Evolutionary conservation across 2,329 filamentous ascomycete species (phyloP).

Genomic region (Leptographium galeiforme): DNA sequence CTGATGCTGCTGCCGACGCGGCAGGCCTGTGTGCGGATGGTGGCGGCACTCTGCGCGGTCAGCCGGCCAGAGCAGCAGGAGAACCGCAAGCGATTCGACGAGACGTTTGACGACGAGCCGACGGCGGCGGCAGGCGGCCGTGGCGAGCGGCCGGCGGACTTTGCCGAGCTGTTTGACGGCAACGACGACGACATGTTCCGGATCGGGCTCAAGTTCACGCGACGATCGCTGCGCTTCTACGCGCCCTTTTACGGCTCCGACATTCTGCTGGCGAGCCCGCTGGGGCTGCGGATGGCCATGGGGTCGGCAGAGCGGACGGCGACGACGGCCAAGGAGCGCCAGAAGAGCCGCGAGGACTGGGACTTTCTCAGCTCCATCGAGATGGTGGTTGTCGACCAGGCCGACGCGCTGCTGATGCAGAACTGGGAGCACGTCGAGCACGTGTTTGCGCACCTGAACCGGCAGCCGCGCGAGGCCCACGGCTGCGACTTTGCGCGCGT

Average conservation of each 20-base stretch:
- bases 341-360: slow-evolving; percentile 44
- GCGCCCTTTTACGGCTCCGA: slow-evolving; percentile 93
- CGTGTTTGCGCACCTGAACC: slow-evolving; percentile 82
- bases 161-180: slow-evolving; percentile 76
- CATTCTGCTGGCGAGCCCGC: slow-evolving; percentile 79
- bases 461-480: slow-evolving; percentile 77
- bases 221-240: slow-evolving; percentile 92
- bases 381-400: slow-evolving; percentile 78
- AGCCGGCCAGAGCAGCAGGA: slow-evolving; percentile 83
- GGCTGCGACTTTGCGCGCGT: slow-evolving; percentile 90
- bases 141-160: slow-evolving; percentile 66
- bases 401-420: slow-evolving; percentile 89
- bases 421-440: slow-evolving; percentile 96
- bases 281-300: slow-evolving; percentile 83
- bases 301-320: slow-evolving; percentile 56
- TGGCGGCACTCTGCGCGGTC: slow-evolving; percentile 63
- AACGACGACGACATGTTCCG: slow-evolving; percentile 98
- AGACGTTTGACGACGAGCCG: slow-evolving; percentile 60
- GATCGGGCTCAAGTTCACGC: slow-evolving; percentile 89
- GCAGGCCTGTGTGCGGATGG: slow-evolving; percentile 66
- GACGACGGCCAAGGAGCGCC: background rate
- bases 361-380: slow-evolving; percentile 95
- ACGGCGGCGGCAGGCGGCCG: slow-evolving; percentile 18
- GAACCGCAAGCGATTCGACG: slow-evolving; percentile 84
- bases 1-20: slow-evolving; percentile 82